These are phyloP conservation scores for Moringa oleifera DNA, from an alignment of 345 rosid species.

Conservation along the genomic window DNA sequence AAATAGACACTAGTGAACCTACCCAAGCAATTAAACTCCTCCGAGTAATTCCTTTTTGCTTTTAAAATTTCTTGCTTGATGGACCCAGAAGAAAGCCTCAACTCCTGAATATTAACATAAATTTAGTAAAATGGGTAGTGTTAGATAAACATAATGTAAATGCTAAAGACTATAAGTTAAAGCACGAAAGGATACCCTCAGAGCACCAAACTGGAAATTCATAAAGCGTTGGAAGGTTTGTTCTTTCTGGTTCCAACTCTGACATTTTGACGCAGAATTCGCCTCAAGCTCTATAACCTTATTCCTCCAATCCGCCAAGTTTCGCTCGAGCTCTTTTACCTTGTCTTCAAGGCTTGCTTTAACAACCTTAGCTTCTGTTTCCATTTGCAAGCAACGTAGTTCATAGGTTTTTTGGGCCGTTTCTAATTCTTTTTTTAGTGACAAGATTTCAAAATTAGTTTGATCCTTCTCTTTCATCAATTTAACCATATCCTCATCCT, in stretches of 20 bases:
- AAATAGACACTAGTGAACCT: slow-evolving; percentile 3
- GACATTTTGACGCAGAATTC: slow-evolving; percentile 30
- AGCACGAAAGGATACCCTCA: slow-evolving; percentile 41
- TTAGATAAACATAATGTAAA: slow-evolving; percentile 4
- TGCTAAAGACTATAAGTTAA: slow-evolving; percentile 8
- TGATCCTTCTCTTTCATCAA: slow-evolving; percentile 35
- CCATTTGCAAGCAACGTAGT: slow-evolving; percentile 40
- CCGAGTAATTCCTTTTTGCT: slow-evolving; percentile 39
- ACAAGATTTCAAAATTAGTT: slow-evolving; percentile 24
- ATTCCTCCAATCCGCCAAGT: slow-evolving; percentile 33
- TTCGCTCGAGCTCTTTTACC: slow-evolving; percentile 33
- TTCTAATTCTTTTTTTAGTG: slow-evolving; percentile 47
- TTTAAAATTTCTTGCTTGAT: slow-evolving; percentile 60
- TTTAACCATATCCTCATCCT: background rate
- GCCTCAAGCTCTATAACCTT: slow-evolving; percentile 44
- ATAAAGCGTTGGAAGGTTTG: slow-evolving; percentile 30
- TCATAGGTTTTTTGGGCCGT: slow-evolving; percentile 40
- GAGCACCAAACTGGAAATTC: slow-evolving; percentile 43
- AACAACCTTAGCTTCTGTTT: slow-evolving; percentile 47
- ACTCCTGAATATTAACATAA: slow-evolving; percentile 38
- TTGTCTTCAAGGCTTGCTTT: slow-evolving; percentile 37
- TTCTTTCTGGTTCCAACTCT: slow-evolving; percentile 55
- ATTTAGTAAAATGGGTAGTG: slow-evolving; percentile 12
- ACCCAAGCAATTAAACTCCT: slow-evolving; percentile 63
- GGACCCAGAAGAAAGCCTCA: slow-evolving; percentile 46